Evolutionary conservation across 495 filamentous ascomycete genomes (phyloP).

Genomic region (Trichocladium uniseriatum): DNA sequence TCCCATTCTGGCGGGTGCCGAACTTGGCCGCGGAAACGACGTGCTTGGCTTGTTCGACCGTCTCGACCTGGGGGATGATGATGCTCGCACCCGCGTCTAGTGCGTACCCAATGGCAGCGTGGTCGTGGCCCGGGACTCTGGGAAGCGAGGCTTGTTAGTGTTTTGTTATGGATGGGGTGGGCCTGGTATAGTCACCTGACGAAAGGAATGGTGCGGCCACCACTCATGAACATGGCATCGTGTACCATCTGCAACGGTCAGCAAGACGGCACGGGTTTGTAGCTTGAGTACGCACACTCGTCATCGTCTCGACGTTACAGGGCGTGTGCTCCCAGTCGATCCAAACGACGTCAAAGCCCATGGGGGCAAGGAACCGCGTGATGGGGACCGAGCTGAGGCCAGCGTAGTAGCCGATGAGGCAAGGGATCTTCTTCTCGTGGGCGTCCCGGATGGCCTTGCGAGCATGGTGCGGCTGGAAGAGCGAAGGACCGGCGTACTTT

Average conservation of each 20-base stretch:
- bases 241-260: conserved; percentile 29
- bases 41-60: conserved; percentile 37
- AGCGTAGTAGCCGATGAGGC: conserved; percentile 31
- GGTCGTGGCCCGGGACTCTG: conserved; percentile 37
- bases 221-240: conserved; percentile 33
- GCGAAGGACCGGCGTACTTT: conserved; percentile 31
- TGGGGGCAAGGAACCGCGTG: conserved; percentile 27
- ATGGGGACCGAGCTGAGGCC: conserved; percentile 29
- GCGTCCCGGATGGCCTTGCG: conserved; percentile 39
- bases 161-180: background rate
- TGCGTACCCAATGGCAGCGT: conserved; percentile 39
- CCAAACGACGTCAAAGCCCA: conserved; percentile 34
- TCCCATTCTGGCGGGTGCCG: conserved; percentile 21
- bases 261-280: background rate
- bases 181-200: conserved; percentile 17
- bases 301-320: conserved; percentile 39
- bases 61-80: conserved; percentile 40
- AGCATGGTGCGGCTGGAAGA: conserved; percentile 36
- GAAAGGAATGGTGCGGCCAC: conserved; percentile 32
- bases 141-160: background rate
- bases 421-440: conserved; percentile 33
- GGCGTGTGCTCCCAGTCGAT: conserved; percentile 41
- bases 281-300: conserved; percentile 13
- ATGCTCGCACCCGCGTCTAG: conserved; percentile 40
- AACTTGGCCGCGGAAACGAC: conserved; percentile 38